Conservation (phyloP, 2,329 filamentous ascomycete genomes). For the Sporothrix dimorphospora region DNA sequence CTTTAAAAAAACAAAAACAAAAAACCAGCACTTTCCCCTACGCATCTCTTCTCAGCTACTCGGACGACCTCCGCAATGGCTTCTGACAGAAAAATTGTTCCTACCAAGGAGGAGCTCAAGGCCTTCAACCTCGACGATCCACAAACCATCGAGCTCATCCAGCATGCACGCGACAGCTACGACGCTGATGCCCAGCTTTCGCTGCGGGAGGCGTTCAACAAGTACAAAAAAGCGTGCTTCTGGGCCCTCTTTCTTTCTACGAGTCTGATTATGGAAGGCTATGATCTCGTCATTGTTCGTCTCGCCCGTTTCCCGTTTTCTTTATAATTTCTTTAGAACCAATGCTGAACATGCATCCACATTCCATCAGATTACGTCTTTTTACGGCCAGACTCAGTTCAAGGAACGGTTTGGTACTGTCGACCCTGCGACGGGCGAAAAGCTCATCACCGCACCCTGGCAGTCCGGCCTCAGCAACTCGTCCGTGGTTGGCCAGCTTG, state of each 20-base stretch:
- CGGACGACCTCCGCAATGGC: not conserved
- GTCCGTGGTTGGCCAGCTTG: slow-evolving; percentile 49
- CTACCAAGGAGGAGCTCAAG: slow-evolving; percentile 5
- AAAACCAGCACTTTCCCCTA: not conserved
- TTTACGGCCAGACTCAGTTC: slow-evolving; percentile 35
- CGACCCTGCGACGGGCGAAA: slow-evolving; percentile 37
- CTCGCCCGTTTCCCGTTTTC: not conserved
- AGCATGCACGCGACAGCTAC: slow-evolving; percentile 15
- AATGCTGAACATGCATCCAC: not conserved
- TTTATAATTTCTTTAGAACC: not conserved
- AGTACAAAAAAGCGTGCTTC: slow-evolving; percentile 21
- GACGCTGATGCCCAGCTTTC: slow-evolving; percentile 5
- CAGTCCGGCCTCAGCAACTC: slow-evolving; percentile 49
- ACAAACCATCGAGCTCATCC: slow-evolving; percentile 18
- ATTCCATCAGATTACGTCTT: slow-evolving; percentile 32
- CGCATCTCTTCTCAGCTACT: no score
- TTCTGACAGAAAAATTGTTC: not conserved
- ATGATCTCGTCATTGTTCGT: slow-evolving; percentile 34
- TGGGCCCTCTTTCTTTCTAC: slow-evolving; percentile 18
- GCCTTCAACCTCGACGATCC: slow-evolving; percentile 23
- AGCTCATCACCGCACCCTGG: slow-evolving; percentile 53
- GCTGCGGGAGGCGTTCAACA: not conserved
- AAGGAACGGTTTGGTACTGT: slow-evolving; percentile 39
- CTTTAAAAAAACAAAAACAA: not conserved
- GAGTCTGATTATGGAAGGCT: slow-evolving; percentile 36